Evolutionary conservation across 2,329 filamentous ascomycete genomes (phyloP).

Genomic region (Aureobasidium sp.): DNA sequence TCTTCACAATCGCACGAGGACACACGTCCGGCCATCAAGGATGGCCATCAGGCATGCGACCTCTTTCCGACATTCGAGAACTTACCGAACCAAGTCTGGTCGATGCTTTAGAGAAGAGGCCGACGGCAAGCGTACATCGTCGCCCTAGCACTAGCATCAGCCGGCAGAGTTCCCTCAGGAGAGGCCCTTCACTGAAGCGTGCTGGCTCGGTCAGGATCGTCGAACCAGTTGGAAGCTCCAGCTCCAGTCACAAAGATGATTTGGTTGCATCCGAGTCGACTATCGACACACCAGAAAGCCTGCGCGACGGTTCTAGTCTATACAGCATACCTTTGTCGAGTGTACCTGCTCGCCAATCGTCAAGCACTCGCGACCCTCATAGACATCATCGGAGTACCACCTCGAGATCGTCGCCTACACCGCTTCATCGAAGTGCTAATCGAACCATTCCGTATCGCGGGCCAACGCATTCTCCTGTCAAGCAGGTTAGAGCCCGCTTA

Average conservation of each 20-base stretch:
- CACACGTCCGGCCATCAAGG: neutral
- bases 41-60: slow-evolving; percentile 32
- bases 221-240: slow-evolving; percentile 13
- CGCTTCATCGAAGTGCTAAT: slow-evolving; percentile 16
- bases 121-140: slow-evolving; percentile 12
- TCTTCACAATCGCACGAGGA: slow-evolving; percentile 6
- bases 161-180: slow-evolving; percentile 21
- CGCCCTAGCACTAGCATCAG: slow-evolving; percentile 10
- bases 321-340: slow-evolving; percentile 41
- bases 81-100: slow-evolving; percentile 43
- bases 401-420: slow-evolving; percentile 12
- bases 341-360: slow-evolving; percentile 42
- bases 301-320: slow-evolving; percentile 36
- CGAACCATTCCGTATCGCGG: slow-evolving; percentile 39
- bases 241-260: slow-evolving; percentile 16
- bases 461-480: slow-evolving; percentile 43
- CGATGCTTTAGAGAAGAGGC: slow-evolving; percentile 22
- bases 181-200: slow-evolving; percentile 21
- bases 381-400: neutral
- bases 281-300: slow-evolving; percentile 18
- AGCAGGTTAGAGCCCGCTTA: slow-evolving; percentile 34
- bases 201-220: slow-evolving; percentile 24
- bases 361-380: slow-evolving; percentile 24
- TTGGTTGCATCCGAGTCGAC: slow-evolving; percentile 25
- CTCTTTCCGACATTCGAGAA: slow-evolving; percentile 45